Percentiles rank a stretch among this genome's conserved stretches.
Conservation (phyloP, 2,329 filamentous ascomycete species). For the Botrytis porri region DNA sequence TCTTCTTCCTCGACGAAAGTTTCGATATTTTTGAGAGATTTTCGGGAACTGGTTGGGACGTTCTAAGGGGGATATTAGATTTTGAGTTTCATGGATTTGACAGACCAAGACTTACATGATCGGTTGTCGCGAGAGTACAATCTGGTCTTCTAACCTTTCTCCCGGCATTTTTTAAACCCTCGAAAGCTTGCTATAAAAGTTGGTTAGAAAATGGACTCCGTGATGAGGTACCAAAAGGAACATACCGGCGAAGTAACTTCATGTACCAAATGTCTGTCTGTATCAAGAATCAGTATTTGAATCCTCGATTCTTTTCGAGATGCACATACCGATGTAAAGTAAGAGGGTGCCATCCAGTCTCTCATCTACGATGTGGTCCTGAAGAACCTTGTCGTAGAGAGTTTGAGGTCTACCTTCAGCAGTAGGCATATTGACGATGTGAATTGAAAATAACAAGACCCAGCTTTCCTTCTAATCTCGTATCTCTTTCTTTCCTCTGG, state of each 20-base stretch:
- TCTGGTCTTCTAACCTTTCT: conserved; percentile 89
- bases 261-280: conserved; percentile 93
- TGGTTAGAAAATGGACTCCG: conserved; percentile 16
- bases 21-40: conserved; percentile 88
- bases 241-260: conserved; percentile 95
- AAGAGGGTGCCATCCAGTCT: conserved; percentile 89
- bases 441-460: background rate
- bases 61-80: conserved; percentile 57
- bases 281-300: conserved; percentile 24
- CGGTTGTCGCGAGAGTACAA: conserved; percentile 93
- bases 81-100: background rate
- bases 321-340: conserved; percentile 79
- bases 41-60: conserved; percentile 85
- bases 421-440: conserved; percentile 18
- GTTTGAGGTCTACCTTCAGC: conserved; percentile 45
- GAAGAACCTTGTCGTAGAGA: conserved; percentile 96
- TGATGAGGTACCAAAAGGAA: conserved; percentile 22
- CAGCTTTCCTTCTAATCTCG: background rate
- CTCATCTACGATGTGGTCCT: conserved; percentile 92
- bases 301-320: background rate
- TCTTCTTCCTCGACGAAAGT: conserved; percentile 83
- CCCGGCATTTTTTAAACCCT: conserved; percentile 70
- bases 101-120: conserved; percentile 53
- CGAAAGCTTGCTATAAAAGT: conserved; percentile 83
- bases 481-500: background rate